phyloP scores from a whole-genome alignment of 768 basidiomycete species.

The Strobilomyces dryophilus region DNA sequence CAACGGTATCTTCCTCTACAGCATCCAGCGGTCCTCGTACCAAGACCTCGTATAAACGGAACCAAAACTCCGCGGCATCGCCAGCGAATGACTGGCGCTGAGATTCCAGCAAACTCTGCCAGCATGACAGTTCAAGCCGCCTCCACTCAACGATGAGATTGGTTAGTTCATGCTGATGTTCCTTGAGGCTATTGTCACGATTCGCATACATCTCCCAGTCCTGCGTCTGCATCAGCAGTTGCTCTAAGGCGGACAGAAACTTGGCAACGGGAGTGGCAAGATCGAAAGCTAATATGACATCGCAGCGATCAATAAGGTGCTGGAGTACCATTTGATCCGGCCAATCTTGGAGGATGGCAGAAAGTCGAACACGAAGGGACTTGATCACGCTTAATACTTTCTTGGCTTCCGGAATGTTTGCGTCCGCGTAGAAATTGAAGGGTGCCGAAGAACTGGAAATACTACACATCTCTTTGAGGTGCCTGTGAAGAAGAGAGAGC shows the following conservation, averaged over 20 bases:
- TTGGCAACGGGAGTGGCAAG: slow-evolving; percentile 75
- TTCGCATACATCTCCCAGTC: slow-evolving; percentile 99
- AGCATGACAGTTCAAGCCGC: slow-evolving; percentile 81
- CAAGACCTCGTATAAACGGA: slow-evolving; percentile 78
- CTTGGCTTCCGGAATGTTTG: slow-evolving; percentile 67
- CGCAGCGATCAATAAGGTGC: slow-evolving; percentile 70
- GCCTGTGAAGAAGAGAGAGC: slow-evolving; percentile 44
- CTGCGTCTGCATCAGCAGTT: slow-evolving; percentile 78
- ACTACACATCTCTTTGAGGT: slow-evolving; percentile 31
- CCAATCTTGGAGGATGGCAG: slow-evolving; percentile 69
- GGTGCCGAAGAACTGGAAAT: slow-evolving; percentile 19
- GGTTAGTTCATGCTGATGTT: slow-evolving; percentile 61
- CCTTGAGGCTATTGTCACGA: slow-evolving; percentile 74
- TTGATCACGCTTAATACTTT: slow-evolving; percentile 53
- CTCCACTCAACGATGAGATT: slow-evolving; percentile 85
- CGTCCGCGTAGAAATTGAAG: slow-evolving; percentile 78
- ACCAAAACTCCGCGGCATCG: slow-evolving; percentile 76
- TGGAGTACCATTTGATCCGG: slow-evolving; percentile 98
- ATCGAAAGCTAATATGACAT: slow-evolving; percentile 55
- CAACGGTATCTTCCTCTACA: slow-evolving; percentile 34
- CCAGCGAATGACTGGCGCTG: slow-evolving; percentile 49
- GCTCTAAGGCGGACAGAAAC: slow-evolving; percentile 78
- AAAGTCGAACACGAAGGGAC: slow-evolving; percentile 50
- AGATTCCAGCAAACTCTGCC: slow-evolving; percentile 74
- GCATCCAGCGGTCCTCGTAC: slow-evolving; percentile 59